Percentiles rank a stretch among this genome's conserved stretches.
Conservation (phyloP, 495 filamentous ascomycete genomes). For the Schizothecium vesticola region DNA sequence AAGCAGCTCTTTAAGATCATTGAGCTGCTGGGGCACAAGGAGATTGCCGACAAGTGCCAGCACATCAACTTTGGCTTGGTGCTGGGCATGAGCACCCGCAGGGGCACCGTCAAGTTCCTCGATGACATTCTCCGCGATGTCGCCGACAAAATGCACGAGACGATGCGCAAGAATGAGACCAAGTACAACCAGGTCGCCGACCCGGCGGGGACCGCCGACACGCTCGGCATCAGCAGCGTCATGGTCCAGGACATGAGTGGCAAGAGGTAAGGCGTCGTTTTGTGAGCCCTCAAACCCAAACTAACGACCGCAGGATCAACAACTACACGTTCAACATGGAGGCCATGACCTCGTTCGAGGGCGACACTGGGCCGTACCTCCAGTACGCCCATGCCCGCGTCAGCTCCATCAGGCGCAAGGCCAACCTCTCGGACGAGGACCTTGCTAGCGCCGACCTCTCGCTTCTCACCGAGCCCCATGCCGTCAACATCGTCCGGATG, state of each 20-base stretch:
- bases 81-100: constrained; percentile 58
- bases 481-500: constrained; percentile 54
- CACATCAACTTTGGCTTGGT: constrained; percentile 63
- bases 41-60: constrained; percentile 51
- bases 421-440: constrained; percentile 47
- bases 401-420: constrained; percentile 54
- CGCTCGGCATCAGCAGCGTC: constrained; percentile 56
- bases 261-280: constrained; percentile 44
- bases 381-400: constrained; percentile 65
- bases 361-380: constrained; percentile 64
- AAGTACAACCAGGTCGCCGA: constrained; percentile 58
- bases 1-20: constrained; percentile 62
- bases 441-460: constrained; percentile 52
- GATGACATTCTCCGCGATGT: constrained; percentile 59
- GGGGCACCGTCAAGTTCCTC: constrained; percentile 50
- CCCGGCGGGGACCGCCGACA: constrained; percentile 50
- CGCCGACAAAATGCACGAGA: constrained; percentile 59
- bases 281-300: background rate
- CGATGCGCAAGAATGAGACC: constrained; percentile 55
- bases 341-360: constrained; percentile 64
- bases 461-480: constrained; percentile 55
- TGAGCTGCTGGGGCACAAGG: constrained; percentile 53
- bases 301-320: constrained; percentile 43
- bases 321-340: constrained; percentile 61
- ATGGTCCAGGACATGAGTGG: constrained; percentile 64